Percentiles rank a stretch among this genome's conserved stretches.
Conservation (phyloP, 805 yeast species). For the Saccharomycopsis microspora region DNA sequence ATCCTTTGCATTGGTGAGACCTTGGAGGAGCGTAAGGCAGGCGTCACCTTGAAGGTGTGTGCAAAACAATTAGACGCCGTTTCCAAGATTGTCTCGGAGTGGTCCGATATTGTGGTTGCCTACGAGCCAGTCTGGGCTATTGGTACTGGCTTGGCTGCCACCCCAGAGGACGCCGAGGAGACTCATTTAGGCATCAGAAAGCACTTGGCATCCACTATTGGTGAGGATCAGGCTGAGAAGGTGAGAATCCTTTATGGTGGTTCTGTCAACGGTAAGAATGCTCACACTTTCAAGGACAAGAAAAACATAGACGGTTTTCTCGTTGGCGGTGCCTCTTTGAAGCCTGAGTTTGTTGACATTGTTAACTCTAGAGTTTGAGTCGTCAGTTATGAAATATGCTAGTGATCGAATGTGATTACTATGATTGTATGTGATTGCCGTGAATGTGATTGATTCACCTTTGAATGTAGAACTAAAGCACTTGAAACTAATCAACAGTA, state of each 20-base stretch:
- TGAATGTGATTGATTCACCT: not conserved
- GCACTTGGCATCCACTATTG: constrained; percentile 67
- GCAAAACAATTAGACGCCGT: constrained; percentile 88
- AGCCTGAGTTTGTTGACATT: constrained; percentile 95
- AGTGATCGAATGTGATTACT: not conserved
- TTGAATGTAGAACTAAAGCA: no score
- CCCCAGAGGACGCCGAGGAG: constrained; percentile 95
- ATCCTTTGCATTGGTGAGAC: constrained; percentile 98
- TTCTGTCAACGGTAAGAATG: constrained; percentile 92
- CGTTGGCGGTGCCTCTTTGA: constrained; percentile 98
- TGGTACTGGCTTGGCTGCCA: constrained; percentile 98
- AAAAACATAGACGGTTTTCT: constrained; percentile 95
- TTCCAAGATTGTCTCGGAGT: constrained; percentile 68
- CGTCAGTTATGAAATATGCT: not conserved
- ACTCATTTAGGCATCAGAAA: constrained; percentile 85
- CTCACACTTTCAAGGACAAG: constrained; percentile 82
- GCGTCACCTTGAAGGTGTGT: constrained; percentile 75
- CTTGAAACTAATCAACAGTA: no score
- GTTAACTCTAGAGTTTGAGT: constrained; percentile 76
- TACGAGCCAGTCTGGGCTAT: constrained; percentile 99
- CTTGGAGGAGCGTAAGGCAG: constrained; percentile 85
- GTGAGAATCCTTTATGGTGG: constrained; percentile 97
- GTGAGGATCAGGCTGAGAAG: constrained; percentile 62
- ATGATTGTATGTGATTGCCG: not conserved
- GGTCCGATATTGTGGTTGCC: constrained; percentile 89